Conservation (phyloP, 805 yeast genomes). For the Yamadazyma akitaensis region DNA sequence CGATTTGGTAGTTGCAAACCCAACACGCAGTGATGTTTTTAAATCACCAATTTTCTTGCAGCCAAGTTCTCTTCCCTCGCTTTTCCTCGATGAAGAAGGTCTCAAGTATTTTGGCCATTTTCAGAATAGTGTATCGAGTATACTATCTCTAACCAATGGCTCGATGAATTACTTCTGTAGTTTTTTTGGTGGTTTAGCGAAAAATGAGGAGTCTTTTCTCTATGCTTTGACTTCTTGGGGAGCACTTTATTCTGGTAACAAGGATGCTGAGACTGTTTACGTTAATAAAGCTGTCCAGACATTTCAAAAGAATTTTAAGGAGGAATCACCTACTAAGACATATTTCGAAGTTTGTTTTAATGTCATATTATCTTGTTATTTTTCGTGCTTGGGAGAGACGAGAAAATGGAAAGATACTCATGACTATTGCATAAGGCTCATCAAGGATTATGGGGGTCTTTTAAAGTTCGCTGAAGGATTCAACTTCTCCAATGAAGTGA, state of each 20-base stretch:
- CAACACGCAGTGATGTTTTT: not conserved
- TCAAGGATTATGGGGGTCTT: constrained; percentile 17
- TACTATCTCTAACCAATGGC: constrained; percentile 17
- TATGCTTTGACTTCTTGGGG: constrained; percentile 30
- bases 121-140: constrained; percentile 16
- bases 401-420: constrained; percentile 14
- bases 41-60: not conserved
- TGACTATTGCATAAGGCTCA: constrained; percentile 1
- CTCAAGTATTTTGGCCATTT: constrained; percentile 18
- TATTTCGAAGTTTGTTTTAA: constrained; percentile 11
- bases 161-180: constrained; percentile 23
- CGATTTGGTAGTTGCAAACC: not conserved
- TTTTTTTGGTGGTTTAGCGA: constrained; percentile 20
- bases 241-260: constrained; percentile 17
- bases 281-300: constrained; percentile 8
- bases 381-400: constrained; percentile 21
- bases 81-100: constrained; percentile 15
- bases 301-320: constrained; percentile 7
- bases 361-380: constrained; percentile 5
- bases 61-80: constrained; percentile 6
- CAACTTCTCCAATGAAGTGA: constrained; percentile 18
- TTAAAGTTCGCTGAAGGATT: constrained; percentile 13
- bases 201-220: constrained; percentile 19
- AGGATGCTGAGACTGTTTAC: constrained; percentile 10
- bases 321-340: not conserved